Evolutionary conservation across 2,329 filamentous ascomycete species (phyloP).

Genomic region (Fusarium papillatum): DNA sequence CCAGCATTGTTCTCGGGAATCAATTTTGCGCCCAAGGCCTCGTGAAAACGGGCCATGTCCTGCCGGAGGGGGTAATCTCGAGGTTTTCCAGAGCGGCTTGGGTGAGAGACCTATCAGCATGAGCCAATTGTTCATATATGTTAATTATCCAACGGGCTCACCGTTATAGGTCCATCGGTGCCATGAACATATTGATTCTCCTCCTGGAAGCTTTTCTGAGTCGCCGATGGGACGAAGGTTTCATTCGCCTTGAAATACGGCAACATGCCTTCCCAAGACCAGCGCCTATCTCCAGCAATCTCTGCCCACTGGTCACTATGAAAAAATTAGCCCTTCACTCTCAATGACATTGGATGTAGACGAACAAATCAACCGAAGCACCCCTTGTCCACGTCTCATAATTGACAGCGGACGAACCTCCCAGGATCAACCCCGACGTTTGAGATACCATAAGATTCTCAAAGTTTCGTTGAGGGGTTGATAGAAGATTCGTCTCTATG

Average conservation of each 20-base stretch:
- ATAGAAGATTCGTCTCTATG: background rate
- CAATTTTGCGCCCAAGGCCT: background rate
- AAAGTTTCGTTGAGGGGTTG: background rate
- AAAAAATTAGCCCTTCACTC: background rate
- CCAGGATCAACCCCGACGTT: background rate
- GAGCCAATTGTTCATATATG: background rate
- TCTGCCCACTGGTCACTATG: background rate
- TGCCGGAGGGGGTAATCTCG: background rate
- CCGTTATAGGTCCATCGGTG: background rate
- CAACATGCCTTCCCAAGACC: background rate
- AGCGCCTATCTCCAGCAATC: background rate
- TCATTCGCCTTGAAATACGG: background rate
- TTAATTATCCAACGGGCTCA: background rate
- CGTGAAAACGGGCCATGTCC: background rate
- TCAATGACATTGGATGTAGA: too few relatives aligned
- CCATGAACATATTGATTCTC: background rate
- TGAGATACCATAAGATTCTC: background rate
- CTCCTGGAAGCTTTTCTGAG: background rate
- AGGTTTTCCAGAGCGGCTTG: background rate
- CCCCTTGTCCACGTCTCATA: background rate
- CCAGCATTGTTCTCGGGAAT: background rate
- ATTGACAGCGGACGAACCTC: background rate
- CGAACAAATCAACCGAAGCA: background rate
- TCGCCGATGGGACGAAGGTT: background rate
- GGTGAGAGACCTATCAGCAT: background rate